Evolutionary conservation across 164 flowering plant genomes (phyloP).

Genomic region (Chimonanthus praecox): DNA sequence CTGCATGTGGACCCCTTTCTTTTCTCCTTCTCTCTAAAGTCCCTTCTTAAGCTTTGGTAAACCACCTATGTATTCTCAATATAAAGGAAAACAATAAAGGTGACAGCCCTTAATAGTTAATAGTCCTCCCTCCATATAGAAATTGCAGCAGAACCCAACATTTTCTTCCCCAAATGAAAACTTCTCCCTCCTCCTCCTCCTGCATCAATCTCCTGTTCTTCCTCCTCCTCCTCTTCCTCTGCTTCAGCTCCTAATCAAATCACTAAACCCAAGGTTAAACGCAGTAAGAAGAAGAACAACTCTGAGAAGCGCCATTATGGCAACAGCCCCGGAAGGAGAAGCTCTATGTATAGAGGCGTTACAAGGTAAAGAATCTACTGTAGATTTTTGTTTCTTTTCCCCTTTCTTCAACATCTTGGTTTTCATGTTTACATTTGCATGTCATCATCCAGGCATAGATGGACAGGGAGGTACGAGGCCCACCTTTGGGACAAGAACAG

Average conservation of each 20-base stretch:
- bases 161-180: slow-evolving; percentile 4
- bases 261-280: slow-evolving; percentile 23
- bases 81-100: not conserved
- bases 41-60: not conserved
- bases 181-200: not conserved
- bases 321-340: slow-evolving; percentile 33
- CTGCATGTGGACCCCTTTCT: not conserved
- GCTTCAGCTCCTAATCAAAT: slow-evolving; percentile 17
- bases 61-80: not conserved
- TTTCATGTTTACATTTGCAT: slow-evolving; percentile 17
- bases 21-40: not conserved
- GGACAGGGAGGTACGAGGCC: slow-evolving; percentile 95
- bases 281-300: slow-evolving; percentile 14
- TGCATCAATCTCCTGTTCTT: not conserved
- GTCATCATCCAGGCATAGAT: slow-evolving; percentile 63
- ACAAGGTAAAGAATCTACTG: slow-evolving; percentile 44
- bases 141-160: not conserved
- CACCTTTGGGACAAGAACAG: slow-evolving; percentile 91
- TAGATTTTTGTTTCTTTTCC: not conserved
- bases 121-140: not conserved
- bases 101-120: not conserved
- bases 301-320: slow-evolving; percentile 16
- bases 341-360: slow-evolving; percentile 91
- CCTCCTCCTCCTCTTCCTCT: slow-evolving; percentile 29
- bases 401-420: not conserved